Conservation (phyloP, 306 rosid genomes). For the Dryas octopetala region DNA sequence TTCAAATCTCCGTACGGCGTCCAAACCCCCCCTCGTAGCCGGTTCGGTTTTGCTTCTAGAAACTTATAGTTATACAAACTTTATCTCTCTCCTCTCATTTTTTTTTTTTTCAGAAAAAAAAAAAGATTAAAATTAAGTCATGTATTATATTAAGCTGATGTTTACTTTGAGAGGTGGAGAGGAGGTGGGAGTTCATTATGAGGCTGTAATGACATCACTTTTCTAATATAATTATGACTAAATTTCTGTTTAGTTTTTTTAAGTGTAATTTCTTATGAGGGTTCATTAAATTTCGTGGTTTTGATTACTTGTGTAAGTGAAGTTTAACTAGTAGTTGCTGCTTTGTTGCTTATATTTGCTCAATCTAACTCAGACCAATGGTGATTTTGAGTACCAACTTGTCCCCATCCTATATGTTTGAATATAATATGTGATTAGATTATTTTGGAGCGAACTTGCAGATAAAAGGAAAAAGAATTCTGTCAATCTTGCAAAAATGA, state of each 20-base stretch:
- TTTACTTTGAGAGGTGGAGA: conserved; percentile 23
- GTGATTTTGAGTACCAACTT: neutral
- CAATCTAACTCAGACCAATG: neutral
- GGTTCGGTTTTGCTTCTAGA: conserved; percentile 7
- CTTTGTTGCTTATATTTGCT: neutral
- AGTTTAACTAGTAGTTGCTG: neutral
- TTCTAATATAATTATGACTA: conserved; percentile 5
- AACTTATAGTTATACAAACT: neutral
- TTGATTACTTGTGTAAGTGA: neutral
- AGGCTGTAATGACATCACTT: conserved; percentile 28
- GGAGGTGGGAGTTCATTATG: conserved; percentile 11
- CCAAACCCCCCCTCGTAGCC: conserved; percentile 49
- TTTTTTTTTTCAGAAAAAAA: conserved; percentile 2
- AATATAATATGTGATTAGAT: neutral
- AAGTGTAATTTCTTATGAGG: neutral
- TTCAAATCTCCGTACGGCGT: conserved; percentile 50
- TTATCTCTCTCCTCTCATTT: neutral
- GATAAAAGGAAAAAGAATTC: neutral
- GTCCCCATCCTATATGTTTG: neutral
- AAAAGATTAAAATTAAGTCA: neutral
- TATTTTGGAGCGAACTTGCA: neutral
- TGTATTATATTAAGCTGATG: conserved; percentile 30
- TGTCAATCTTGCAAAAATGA: neutral
- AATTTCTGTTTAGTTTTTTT: neutral
- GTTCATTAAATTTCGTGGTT: neutral